A percentile compares a stretch with the other conserved stretches of the same genome.
These are phyloP conservation scores for Starmerella asiatica DNA, from an alignment of 805 yeast genomes.

Conservation along the genomic window DNA sequence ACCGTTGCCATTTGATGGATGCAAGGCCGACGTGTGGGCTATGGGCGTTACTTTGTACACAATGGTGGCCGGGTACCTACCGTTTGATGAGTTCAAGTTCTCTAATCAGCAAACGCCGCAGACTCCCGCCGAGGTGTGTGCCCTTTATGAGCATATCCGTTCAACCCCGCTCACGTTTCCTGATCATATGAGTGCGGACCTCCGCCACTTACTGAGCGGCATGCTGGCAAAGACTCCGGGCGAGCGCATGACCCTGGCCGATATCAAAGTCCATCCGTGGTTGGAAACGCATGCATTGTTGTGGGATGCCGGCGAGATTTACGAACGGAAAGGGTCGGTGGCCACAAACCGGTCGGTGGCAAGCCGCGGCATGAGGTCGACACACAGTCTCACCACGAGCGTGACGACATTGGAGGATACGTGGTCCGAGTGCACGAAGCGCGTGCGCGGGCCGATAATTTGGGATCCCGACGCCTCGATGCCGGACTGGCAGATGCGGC, in stretches of 20 bases:
- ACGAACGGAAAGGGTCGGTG: not conserved
- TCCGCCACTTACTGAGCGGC: constrained; percentile 45
- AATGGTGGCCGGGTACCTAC: constrained; percentile 70
- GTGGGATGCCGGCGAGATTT: not conserved
- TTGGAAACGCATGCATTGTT: not conserved
- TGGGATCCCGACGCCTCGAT: constrained; percentile 8
- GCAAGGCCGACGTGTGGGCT: constrained; percentile 91
- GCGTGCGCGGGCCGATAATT: constrained; percentile 6
- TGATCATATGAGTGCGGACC: constrained; percentile 46
- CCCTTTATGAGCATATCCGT: constrained; percentile 60
- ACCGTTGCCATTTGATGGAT: constrained; percentile 40
- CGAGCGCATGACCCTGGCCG: constrained; percentile 34
- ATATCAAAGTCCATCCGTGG: constrained; percentile 7
- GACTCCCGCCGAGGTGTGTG: constrained; percentile 73
- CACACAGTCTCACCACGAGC: not conserved
- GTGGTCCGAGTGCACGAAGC: constrained; percentile 1
- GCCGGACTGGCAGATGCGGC: not conserved
- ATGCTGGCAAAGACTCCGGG: constrained; percentile 54
- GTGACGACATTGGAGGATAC: not conserved
- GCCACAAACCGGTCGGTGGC: too few relatives aligned
- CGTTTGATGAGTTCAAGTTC: constrained; percentile 46
- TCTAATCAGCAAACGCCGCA: constrained; percentile 74
- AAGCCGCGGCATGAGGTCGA: not conserved
- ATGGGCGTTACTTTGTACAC: constrained; percentile 83
- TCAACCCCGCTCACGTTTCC: constrained; percentile 85